Conservation (phyloP, 139 green algal species). For the Micromonas commoda region DNA sequence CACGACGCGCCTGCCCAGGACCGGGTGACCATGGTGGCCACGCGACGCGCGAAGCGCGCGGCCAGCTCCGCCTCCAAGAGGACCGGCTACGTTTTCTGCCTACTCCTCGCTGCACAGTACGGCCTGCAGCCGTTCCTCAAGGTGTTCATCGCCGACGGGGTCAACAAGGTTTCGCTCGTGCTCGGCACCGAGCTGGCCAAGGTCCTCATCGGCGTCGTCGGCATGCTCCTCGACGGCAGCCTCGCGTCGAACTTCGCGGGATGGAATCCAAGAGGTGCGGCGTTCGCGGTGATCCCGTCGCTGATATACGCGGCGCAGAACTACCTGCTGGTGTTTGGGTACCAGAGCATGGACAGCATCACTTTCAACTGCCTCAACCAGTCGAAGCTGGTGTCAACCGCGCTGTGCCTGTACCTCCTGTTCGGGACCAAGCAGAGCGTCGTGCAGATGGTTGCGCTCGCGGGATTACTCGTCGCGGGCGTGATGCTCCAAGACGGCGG, state of each 20-base stretch:
- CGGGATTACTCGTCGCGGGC: neutral
- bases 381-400: constrained; percentile 41
- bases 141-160: neutral
- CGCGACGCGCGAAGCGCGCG: too few relatives aligned
- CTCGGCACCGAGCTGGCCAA: neutral
- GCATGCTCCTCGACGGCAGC: neutral
- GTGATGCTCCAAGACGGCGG: neutral
- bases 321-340: constrained; percentile 32
- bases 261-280: neutral
- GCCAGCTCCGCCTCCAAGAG: too few relatives aligned
- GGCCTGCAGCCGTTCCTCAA: neutral
- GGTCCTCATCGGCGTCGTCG: neutral
- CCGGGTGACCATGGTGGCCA: too few relatives aligned
- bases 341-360: constrained; percentile 32
- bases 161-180: neutral
- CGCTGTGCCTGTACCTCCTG: constrained; percentile 37
- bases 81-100: too few relatives aligned
- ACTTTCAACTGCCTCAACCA: constrained; percentile 46
- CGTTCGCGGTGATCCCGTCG: constrained; percentile 16
- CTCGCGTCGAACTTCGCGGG: neutral
- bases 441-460: neutral
- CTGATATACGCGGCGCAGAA: constrained; percentile 42
- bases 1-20: too few relatives aligned
- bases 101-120: neutral
- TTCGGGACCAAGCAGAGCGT: constrained; percentile 13